A percentile compares a stretch with the other conserved stretches of the same genome.
phyloP scores from a whole-genome alignment of 495 filamentous ascomycete species.

The Daldinia caldariorum region DNA sequence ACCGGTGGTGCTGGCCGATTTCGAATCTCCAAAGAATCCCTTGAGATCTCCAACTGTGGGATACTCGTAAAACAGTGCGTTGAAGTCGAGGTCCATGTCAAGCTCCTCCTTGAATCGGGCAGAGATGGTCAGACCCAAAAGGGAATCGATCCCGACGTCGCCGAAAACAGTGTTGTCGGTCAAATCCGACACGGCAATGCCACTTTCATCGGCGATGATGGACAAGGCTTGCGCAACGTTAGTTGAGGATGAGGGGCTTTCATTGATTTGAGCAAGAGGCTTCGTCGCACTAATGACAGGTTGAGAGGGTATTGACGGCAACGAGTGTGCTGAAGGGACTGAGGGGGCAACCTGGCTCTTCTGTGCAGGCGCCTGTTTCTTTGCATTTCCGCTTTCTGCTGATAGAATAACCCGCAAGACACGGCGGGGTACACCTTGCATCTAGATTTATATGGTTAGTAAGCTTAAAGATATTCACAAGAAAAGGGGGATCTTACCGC shows the following conservation, averaged over 20 bases:
- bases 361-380: not conserved
- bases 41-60: constrained; percentile 4
- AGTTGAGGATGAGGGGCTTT: not conserved
- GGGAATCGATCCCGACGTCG: constrained; percentile 6
- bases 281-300: not conserved
- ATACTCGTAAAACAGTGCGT: constrained; percentile 6
- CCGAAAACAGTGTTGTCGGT: constrained; percentile 4
- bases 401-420: constrained; percentile 6
- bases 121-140: constrained; percentile 1
- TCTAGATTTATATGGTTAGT: not conserved
- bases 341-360: not conserved
- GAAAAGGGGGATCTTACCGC: not conserved
- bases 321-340: not conserved
- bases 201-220: constrained; percentile 3
- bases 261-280: not conserved
- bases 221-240: not conserved
- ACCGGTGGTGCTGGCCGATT: not conserved
- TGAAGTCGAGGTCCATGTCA: constrained; percentile 7
- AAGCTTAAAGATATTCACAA: not conserved
- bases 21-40: constrained; percentile 2
- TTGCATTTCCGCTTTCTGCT: not conserved
- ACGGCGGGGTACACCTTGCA: constrained; percentile 7
- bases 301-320: not conserved
- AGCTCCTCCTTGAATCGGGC: constrained; percentile 4
- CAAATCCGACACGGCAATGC: constrained; percentile 1